Conservation (phyloP, 2,329 filamentous ascomycete genomes). For the Cladosporium oxysporum region DNA sequence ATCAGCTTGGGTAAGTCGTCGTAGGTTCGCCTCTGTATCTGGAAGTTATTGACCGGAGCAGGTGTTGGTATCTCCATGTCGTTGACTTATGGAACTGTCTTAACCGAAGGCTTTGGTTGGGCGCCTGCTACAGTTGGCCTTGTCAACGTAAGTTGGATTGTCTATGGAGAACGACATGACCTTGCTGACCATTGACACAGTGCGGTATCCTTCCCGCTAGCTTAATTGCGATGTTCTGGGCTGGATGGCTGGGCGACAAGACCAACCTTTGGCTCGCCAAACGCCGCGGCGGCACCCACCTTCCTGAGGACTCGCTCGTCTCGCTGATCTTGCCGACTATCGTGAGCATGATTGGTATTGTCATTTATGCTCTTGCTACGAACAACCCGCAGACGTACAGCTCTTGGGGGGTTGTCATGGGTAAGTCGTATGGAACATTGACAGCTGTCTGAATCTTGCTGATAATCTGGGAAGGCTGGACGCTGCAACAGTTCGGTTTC, state of each 20-base stretch:
- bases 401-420: conserved; percentile 31
- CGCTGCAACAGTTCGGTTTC: conserved; percentile 31
- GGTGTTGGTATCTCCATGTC: conserved; percentile 38
- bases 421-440: background rate
- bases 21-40: background rate
- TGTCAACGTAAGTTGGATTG: conserved; percentile 24
- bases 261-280: conserved; percentile 36
- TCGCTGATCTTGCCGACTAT: conserved; percentile 38
- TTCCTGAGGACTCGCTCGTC: conserved; percentile 40
- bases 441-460: conserved; percentile 20
- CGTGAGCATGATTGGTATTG: conserved; percentile 34
- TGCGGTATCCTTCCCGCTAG: conserved; percentile 29
- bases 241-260: conserved; percentile 31
- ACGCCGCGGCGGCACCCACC: conserved; percentile 37
- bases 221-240: conserved; percentile 31
- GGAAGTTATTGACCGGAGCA: background rate
- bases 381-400: conserved; percentile 24
- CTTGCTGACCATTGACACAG: background rate
- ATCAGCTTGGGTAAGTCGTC: conserved; percentile 39
- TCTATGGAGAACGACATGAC: background rate
- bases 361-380: conserved; percentile 39
- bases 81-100: conserved; percentile 42
- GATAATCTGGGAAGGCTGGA: conserved; percentile 36
- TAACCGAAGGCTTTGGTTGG: conserved; percentile 40
- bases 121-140: conserved; percentile 27